These are phyloP conservation scores for Prototheca stagnorum DNA, from an alignment of 163 green algal species.

Conservation along the genomic window DNA sequence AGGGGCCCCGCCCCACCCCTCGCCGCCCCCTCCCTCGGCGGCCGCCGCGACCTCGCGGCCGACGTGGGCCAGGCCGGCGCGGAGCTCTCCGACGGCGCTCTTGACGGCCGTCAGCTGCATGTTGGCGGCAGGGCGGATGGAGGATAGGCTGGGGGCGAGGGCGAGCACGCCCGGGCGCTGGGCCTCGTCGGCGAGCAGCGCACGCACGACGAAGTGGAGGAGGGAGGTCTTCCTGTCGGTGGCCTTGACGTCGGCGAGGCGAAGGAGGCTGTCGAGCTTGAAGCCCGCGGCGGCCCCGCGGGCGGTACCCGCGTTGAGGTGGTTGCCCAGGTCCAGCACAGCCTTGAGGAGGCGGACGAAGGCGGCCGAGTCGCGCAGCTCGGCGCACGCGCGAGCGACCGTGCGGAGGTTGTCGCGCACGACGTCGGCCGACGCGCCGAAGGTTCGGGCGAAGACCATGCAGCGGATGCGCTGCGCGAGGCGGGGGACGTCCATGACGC, in stretches of 20 bases:
- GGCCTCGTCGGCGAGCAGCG: slow-evolving; percentile 21
- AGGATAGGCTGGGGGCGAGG: slow-evolving; percentile 24
- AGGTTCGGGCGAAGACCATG: slow-evolving; percentile 42
- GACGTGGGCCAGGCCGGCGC: slow-evolving; percentile 25
- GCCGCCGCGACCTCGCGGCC: slow-evolving; percentile 27
- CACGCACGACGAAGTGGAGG: slow-evolving; percentile 58
- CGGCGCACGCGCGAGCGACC: slow-evolving; percentile 20
- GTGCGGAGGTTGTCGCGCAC: slow-evolving; percentile 29
- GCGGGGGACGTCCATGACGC: slow-evolving; percentile 50
- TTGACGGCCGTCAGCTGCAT: slow-evolving; percentile 30
- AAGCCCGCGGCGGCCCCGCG: slow-evolving; percentile 24
- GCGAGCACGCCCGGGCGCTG: slow-evolving; percentile 9
- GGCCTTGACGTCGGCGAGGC: slow-evolving; percentile 44
- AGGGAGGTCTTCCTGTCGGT: slow-evolving; percentile 51
- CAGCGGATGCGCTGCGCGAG: slow-evolving; percentile 42
- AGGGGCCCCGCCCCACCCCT: not conserved
- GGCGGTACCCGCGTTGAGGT: slow-evolving; percentile 26
- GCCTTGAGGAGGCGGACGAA: slow-evolving; percentile 43
- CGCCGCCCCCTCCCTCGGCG: not conserved
- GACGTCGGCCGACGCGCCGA: slow-evolving; percentile 19
- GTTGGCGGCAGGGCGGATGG: slow-evolving; percentile 27
- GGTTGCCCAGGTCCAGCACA: slow-evolving; percentile 50
- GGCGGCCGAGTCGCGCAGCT: slow-evolving; percentile 28
- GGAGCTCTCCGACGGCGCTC: slow-evolving; percentile 28
- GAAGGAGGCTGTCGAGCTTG: slow-evolving; percentile 34